Base-by-base conservation (phyloP, 225 moss, liverwort and hornwort genomes). In the Ulota crispa region DNA sequence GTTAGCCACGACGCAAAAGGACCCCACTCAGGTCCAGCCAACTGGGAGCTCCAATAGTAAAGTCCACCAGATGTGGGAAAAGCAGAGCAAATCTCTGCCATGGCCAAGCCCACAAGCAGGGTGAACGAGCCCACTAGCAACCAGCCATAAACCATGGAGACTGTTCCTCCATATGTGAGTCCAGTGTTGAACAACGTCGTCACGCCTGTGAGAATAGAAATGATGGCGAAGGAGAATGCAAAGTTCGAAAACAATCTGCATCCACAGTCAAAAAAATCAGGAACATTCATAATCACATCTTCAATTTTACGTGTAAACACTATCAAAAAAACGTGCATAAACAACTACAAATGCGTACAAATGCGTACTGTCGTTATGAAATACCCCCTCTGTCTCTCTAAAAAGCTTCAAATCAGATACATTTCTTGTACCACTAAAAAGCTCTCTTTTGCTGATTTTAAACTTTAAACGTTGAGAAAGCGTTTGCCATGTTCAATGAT, bases 101-200 rank as follows among this genome's bases (percentile, higher is more conserved):
- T 97, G 28, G 94, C 6, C 56, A 93, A 86, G 60, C 88, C 94
- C 37, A 97, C 94, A 54, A 93, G 87, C 83, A 92, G 37, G 69
- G 88, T 93, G 63, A 97, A 94, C 16, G 88, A 36, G 1, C 92
- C 93, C 8, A 87, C 87, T 2, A 95, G 90, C 27, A 88, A 84
- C 97, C 97, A 97, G 26, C 97, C 97, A 8, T 94, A 97, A 2
- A 93, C 83, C 89, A 95, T 95, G 7, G 97, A 97, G 56, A 91
- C 79, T 3, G 94, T 88, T 43, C 97, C 97, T 68, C 97, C 97
- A 87, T 93, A 97, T 0, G 52, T 93, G 54, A 97, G 91, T 43
- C 97, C 97, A 27, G 92, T 94, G 89, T 85, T 93, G 90, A 93
- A 97, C 65, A 93, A 55, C 68, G 93, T 97, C 55, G 97, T 92